Percentiles rank a stretch among this genome's conserved stretches.
phyloP scores from a whole-genome alignment of 495 filamentous ascomycete genomes.

The Penicillium roqueforti region DNA sequence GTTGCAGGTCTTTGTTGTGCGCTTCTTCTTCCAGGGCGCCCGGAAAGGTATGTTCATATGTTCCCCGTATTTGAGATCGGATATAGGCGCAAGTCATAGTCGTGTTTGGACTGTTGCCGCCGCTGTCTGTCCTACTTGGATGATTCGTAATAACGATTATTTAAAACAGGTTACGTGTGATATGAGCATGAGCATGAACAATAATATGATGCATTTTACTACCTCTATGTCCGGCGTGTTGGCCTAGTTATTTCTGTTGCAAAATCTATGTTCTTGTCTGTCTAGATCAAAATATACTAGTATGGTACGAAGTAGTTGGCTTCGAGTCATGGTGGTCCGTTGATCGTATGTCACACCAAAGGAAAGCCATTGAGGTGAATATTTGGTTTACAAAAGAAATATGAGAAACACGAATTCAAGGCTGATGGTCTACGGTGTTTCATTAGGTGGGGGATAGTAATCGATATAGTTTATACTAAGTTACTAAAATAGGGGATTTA shows the following conservation, averaged over 20 bases:
- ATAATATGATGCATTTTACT: constrained; percentile 32
- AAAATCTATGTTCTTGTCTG: constrained; percentile 17
- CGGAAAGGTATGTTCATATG: constrained; percentile 56
- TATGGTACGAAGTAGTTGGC: constrained; percentile 13
- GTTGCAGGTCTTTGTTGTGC: constrained; percentile 94
- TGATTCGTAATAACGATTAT: not conserved
- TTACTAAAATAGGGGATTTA: no score
- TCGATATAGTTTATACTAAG: no score
- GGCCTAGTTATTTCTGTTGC: constrained; percentile 15
- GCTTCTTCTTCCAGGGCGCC: constrained; percentile 97
- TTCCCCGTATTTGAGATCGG: not conserved
- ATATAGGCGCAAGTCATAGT: not conserved
- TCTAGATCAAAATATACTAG: constrained; percentile 6
- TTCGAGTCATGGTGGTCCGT: not conserved
- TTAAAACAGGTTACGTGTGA: constrained; percentile 38
- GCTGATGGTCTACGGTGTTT: no score
- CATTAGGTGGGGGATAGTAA: no score
- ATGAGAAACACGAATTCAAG: no score
- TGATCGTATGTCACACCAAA: not conserved
- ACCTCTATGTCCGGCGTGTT: constrained; percentile 20
- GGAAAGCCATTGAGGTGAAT: no score
- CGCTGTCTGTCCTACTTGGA: not conserved
- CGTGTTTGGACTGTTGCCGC: not conserved
- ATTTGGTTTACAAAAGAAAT: not conserved
- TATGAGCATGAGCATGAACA: constrained; percentile 39